These are phyloP conservation scores for Begonia fuchsioides DNA, from an alignment of 306 rosid species.

Conservation along the genomic window DNA sequence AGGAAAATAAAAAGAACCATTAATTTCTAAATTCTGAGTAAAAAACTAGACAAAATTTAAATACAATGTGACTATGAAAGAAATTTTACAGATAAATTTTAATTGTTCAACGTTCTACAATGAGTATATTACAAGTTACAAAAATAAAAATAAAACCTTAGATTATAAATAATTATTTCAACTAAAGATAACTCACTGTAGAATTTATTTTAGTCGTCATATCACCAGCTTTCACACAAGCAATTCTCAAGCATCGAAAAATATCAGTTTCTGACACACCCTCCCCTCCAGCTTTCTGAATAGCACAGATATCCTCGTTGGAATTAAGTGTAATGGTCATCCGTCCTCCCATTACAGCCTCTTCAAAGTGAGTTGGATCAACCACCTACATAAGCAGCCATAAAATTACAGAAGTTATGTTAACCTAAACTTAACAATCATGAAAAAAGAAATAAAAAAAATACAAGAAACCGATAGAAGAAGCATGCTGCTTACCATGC, in stretches of 20 bases:
- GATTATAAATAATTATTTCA: too few relatives aligned
- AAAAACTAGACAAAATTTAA: too few relatives aligned
- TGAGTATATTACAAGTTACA: too few relatives aligned
- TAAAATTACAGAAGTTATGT: constrained; percentile 5
- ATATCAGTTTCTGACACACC: constrained; percentile 47
- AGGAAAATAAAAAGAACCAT: too few relatives aligned
- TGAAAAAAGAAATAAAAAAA: constrained; percentile 5
- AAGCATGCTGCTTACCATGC: constrained; percentile 28
- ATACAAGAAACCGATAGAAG: constrained; percentile 3
- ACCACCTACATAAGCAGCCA: constrained; percentile 29
- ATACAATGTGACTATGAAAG: too few relatives aligned
- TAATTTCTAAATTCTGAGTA: too few relatives aligned
- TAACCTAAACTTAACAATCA: too few relatives aligned
- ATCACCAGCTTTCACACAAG: constrained; percentile 69
- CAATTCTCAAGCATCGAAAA: constrained; percentile 75
- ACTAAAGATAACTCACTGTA: constrained; percentile 38
- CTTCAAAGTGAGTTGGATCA: constrained; percentile 84
- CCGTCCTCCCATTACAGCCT: constrained; percentile 80
- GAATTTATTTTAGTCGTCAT: constrained; percentile 58
- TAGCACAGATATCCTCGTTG: constrained; percentile 75
- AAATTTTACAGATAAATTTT: too few relatives aligned
- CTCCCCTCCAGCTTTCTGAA: constrained; percentile 89
- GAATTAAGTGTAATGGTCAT: constrained; percentile 83
- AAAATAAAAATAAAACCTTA: too few relatives aligned
- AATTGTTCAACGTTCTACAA: too few relatives aligned